phyloP scores from a whole-genome alignment of 352 stramenopile genomes.

The Phytophthora fragariaefolia region DNA sequence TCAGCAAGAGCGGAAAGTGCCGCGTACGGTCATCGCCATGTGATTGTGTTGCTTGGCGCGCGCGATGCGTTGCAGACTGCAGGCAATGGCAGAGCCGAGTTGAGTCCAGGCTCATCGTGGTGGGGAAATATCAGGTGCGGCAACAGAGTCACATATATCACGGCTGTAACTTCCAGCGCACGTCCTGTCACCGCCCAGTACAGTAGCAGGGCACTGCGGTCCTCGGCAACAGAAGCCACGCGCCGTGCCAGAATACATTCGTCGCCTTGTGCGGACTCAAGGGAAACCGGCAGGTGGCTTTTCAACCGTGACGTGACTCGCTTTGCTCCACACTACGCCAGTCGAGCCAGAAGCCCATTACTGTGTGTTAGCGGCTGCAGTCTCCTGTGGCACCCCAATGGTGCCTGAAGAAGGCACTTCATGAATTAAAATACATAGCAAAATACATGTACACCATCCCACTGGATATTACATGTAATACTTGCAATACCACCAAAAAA shows the following conservation, averaged over 20 bases:
- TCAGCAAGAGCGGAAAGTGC: neutral
- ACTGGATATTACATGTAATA: too few species aligned
- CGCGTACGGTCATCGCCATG: neutral
- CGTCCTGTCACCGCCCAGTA: neutral
- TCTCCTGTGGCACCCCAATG: neutral
- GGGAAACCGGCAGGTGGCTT: neutral
- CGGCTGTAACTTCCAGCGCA: neutral
- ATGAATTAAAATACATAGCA: too few species aligned
- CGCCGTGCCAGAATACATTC: neutral
- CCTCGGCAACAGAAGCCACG: neutral
- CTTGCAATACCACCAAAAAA: too few species aligned
- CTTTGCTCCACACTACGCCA: neutral
- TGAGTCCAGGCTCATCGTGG: neutral
- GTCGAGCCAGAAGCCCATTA: constrained; percentile 5
- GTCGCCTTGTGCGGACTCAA: neutral
- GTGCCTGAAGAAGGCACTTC: neutral
- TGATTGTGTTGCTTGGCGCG: neutral
- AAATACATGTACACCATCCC: too few species aligned
- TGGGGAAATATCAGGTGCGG: neutral
- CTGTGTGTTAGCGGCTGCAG: neutral
- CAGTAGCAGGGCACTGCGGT: neutral
- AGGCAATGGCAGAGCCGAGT: neutral
- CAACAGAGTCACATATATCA: neutral
- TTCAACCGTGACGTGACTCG: neutral
- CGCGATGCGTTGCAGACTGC: neutral